These are phyloP conservation scores for Ceratobasidium sp. DNA, from an alignment of 1,284 basidiomycete genomes.

Conservation along the genomic window DNA sequence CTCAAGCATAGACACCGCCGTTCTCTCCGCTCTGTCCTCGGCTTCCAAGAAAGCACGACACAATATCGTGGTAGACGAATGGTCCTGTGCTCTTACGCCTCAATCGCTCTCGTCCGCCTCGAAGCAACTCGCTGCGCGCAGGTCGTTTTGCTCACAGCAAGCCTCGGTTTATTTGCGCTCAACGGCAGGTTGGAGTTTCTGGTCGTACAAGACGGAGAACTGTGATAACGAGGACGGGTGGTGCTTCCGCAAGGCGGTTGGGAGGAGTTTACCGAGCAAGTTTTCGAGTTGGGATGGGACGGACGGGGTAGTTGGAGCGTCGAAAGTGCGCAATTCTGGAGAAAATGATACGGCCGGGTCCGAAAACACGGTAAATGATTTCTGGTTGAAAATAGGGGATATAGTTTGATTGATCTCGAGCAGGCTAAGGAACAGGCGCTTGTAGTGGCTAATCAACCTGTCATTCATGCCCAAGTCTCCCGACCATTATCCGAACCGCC, in stretches of 20 bases:
- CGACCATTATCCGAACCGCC: too few species aligned
- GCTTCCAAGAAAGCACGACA: slow-evolving; percentile 63
- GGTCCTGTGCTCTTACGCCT: slow-evolving; percentile 76
- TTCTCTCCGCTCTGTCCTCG: slow-evolving; percentile 60
- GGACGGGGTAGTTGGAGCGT: too few species aligned
- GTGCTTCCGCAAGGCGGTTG: slow-evolving; percentile 75
- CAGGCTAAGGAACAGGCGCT: too few species aligned
- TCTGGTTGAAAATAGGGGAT: too few species aligned
- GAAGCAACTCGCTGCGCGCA: slow-evolving; percentile 57
- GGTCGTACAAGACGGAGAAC: slow-evolving; percentile 76
- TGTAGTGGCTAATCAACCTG: too few species aligned
- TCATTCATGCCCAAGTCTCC: too few species aligned
- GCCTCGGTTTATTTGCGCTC: slow-evolving; percentile 70
- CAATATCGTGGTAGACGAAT: slow-evolving; percentile 80
- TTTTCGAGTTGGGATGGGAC: slow-evolving; percentile 60
- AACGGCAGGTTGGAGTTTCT: slow-evolving; percentile 79
- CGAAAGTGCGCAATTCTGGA: too few species aligned
- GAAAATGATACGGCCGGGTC: too few species aligned
- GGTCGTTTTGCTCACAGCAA: slow-evolving; percentile 74
- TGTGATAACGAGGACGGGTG: slow-evolving; percentile 72
- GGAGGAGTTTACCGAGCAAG: slow-evolving; percentile 66
- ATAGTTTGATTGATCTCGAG: too few species aligned
- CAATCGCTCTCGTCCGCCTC: slow-evolving; percentile 67
- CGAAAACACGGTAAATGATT: too few species aligned
- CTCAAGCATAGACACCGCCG: slow-evolving; percentile 61